Evolutionary conservation across 169 alveolate species (phyloP), one percentile per base, ranked within the genome.

Genomic region (Pseudocohnilembus persalinus): DNA sequence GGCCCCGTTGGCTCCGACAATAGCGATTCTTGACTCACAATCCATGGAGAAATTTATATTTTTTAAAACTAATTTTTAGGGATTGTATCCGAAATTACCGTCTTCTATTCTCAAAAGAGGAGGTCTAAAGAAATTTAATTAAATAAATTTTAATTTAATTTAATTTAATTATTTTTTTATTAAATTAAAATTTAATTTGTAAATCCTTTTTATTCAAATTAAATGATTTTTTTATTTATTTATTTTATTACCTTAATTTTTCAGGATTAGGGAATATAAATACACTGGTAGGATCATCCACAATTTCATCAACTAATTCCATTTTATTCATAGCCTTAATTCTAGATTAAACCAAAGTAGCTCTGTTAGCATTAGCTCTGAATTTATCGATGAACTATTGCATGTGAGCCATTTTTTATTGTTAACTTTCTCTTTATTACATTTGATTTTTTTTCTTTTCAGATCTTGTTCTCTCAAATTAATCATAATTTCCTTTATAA

Each of bases 1-100:
- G 88, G 99, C 97, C 63, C 99, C 99, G 88, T 98, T 98, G n/a
- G 98, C 98, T 30, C 99, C 99, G 49, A 99, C 98, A 76, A 98
- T 93, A 49, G 99, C 99, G 35, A 98, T 96, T 88, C 99, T 93
- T n/a, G 98, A 95, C 49, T 86, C 90, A 83, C 83, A 80, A 29
- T 86, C 90, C 24, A 86, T 83, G 28, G 82, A 77, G 74, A 86
- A 86, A 77, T 86, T 86, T 28, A 86, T 73, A 33, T 85, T 85
- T 32, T 82, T 86, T 6, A 86, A 82, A 31, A 86, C 80, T 31
- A 74, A 74, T 29, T 74, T 65, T 31, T 76, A 83, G 28, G 32
- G 32, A 28, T 63, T 27, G 74, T 86, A 86, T 29, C 82, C 87
- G 49, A 86, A 86, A 29, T 35, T 28, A 32, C 90, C 90, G 27